These are phyloP conservation scores for Rasamsonia emersonii DNA, from an alignment of 2,329 filamentous ascomycete species.

Conservation along the genomic window DNA sequence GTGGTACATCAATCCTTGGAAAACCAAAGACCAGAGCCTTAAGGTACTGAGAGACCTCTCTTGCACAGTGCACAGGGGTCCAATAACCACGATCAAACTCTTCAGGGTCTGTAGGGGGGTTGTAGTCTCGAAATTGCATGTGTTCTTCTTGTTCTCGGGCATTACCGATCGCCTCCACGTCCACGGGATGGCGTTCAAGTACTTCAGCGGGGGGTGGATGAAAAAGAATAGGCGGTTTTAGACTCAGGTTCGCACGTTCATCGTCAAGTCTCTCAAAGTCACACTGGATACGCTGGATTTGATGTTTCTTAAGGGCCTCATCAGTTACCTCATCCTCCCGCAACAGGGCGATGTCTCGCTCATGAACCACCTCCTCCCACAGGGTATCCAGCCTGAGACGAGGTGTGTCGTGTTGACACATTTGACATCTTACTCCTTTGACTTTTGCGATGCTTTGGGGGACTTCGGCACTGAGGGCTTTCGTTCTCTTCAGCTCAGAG, in stretches of 20 bases:
- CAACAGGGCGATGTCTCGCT: neutral
- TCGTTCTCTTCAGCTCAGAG: no score
- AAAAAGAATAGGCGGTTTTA: neutral
- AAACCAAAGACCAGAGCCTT: neutral
- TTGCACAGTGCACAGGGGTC: neutral
- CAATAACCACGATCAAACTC: neutral
- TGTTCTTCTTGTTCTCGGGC: neutral
- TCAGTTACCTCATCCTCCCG: neutral
- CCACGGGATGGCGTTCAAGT: neutral
- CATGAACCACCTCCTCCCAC: neutral
- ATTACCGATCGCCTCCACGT: neutral
- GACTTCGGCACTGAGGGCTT: no score
- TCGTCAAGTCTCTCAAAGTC: neutral
- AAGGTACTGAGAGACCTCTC: neutral
- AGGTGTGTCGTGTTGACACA: neutral
- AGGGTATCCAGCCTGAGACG: neutral
- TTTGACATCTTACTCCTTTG: no score
- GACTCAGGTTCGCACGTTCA: neutral
- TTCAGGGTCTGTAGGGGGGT: neutral
- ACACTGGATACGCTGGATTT: neutral
- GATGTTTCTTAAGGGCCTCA: neutral
- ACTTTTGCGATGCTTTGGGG: no score
- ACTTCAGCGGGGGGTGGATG: neutral
- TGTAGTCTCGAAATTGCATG: neutral
- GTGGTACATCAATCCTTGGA: constrained; percentile 1